A percentile compares a stretch with the other conserved stretches of the same genome.
Conservation (phyloP, 345 rosid genomes). For the Citrus reticulata region DNA sequence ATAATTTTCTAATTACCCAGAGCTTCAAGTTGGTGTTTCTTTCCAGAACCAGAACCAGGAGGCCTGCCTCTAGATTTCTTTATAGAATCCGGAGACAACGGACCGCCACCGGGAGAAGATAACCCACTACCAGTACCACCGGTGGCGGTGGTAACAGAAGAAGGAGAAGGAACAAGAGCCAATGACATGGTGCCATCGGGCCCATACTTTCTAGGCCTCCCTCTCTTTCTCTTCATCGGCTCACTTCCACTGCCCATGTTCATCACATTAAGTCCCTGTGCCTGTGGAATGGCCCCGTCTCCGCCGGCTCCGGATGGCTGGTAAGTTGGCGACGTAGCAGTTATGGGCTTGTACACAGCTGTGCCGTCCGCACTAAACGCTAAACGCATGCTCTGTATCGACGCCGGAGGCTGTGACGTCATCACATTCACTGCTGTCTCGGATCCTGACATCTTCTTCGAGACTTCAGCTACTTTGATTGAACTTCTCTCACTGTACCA, state of each 20-base stretch:
- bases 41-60: slow-evolving; percentile 75
- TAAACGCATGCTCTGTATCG: slow-evolving; percentile 49
- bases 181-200: slow-evolving; percentile 54
- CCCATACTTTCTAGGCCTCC: slow-evolving; percentile 71
- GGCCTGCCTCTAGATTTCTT: slow-evolving; percentile 87
- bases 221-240: slow-evolving; percentile 53
- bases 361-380: slow-evolving; percentile 44
- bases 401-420: slow-evolving; percentile 34
- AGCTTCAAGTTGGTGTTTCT: slow-evolving; percentile 49
- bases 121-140: slow-evolving; percentile 12
- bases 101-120: slow-evolving; percentile 17
- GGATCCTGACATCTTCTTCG: slow-evolving; percentile 45
- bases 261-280: slow-evolving; percentile 29
- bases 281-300: slow-evolving; percentile 11
- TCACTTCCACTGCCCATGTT: slow-evolving; percentile 30
- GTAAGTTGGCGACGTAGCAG: slow-evolving; percentile 31
- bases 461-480: background rate
- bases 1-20: slow-evolving; percentile 37
- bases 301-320: slow-evolving; percentile 13
- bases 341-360: slow-evolving; percentile 40
- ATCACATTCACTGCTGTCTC: slow-evolving; percentile 43
- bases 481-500: background rate
- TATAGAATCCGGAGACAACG: slow-evolving; percentile 34
- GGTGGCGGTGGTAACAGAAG: slow-evolving; percentile 12
- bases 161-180: slow-evolving; percentile 26